Conservation (phyloP, 345 rosid genomes). For the Populus simonii region DNA sequence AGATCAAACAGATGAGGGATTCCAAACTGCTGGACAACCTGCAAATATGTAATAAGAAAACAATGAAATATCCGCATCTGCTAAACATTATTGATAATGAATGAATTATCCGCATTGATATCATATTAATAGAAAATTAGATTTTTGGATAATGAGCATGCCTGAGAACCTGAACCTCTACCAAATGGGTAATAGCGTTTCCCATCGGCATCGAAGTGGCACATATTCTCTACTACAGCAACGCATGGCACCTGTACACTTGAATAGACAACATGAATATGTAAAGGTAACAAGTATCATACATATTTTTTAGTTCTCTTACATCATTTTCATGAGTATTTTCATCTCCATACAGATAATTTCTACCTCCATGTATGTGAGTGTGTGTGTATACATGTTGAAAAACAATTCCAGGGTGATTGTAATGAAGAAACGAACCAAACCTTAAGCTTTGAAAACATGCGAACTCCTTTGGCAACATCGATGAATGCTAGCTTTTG, state of each 20-base stretch:
- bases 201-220: slow-evolving; percentile 95
- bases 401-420: neutral
- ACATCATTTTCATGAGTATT: neutral
- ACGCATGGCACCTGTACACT: slow-evolving; percentile 83
- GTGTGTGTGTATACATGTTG: neutral
- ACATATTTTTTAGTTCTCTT: neutral
- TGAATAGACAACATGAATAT: slow-evolving; percentile 7
- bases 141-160: slow-evolving; percentile 25
- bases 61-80: neutral
- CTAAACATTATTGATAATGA: slow-evolving; percentile 7
- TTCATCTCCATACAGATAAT: neutral
- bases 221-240: slow-evolving; percentile 97
- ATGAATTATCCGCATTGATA: neutral
- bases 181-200: slow-evolving; percentile 95
- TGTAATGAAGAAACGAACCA: slow-evolving; percentile 3
- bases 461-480: slow-evolving; percentile 96
- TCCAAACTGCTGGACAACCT: slow-evolving; percentile 97
- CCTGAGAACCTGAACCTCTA: slow-evolving; percentile 97
- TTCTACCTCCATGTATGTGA: neutral
- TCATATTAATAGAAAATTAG: slow-evolving; percentile 2
- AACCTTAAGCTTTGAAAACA: slow-evolving; percentile 98
- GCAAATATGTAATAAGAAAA: slow-evolving; percentile 22
- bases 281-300: neutral
- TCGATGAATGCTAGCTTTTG: slow-evolving; percentile 94
- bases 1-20: slow-evolving; percentile 97